Evolutionary conservation across 176 grass and related monocot species (phyloP).

Genomic region (Phyllostachys edulis): DNA sequence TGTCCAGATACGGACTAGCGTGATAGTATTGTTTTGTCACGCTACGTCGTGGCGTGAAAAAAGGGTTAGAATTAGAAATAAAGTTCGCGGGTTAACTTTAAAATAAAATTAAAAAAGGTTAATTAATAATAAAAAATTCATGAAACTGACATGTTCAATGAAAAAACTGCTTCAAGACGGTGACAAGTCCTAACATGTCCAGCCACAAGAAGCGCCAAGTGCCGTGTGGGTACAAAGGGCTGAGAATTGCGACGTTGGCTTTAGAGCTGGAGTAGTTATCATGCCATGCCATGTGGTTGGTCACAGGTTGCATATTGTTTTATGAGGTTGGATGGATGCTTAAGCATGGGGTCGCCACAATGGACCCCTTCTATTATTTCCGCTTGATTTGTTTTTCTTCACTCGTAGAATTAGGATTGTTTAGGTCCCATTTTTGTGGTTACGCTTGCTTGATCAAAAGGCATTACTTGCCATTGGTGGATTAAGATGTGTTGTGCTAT

Average conservation of each 20-base stretch:
- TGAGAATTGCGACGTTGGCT: not conserved
- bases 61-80: no score
- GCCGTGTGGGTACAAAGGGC: not conserved
- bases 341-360: not conserved
- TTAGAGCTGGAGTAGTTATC: not conserved
- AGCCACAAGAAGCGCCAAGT: conserved; percentile 19
- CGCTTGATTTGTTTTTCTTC: not conserved
- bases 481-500: not conserved
- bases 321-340: not conserved
- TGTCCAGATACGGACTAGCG: no score
- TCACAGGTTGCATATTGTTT: conserved; percentile 3
- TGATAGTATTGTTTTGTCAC: no score
- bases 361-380: not conserved
- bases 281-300: conserved; percentile 15
- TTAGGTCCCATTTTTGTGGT: not conserved
- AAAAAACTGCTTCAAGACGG: conserved; percentile 5
- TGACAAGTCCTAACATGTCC: not conserved
- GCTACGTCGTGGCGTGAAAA: no score
- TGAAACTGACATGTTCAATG: no score
- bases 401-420: not conserved
- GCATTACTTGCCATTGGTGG: not conserved
- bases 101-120: no score
- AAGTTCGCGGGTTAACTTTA: no score
- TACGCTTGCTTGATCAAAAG: not conserved
- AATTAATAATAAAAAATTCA: no score